phyloP scores from a whole-genome alignment of 139 green algal species.

The Raphidocelis subcapitata region DNA sequence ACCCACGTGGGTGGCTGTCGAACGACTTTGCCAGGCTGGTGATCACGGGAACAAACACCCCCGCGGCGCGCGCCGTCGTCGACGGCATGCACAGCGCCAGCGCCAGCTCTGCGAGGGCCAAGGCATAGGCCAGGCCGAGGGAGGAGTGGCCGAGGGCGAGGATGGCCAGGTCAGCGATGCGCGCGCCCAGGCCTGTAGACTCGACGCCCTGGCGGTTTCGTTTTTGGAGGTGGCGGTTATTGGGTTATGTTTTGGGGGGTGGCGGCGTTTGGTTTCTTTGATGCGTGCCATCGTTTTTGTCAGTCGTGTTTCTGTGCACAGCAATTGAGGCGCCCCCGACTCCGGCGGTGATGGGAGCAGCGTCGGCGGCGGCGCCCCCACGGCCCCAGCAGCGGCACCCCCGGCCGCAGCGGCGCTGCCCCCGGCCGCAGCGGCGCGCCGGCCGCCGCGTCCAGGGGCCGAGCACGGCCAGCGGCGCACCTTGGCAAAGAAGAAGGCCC shows the following conservation, averaged over 20 bases:
- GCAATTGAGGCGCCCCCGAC: too few species aligned
- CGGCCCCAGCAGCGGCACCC: too few species aligned
- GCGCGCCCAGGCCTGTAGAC: conserved; percentile 91
- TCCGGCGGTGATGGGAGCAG: too few species aligned
- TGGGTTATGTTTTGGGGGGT: neutral
- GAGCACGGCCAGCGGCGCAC: conserved; percentile 7
- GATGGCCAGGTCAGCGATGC: conserved; percentile 87
- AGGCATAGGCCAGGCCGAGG: conserved; percentile 89
- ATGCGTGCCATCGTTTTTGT: too few species aligned
- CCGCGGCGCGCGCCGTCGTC: conserved; percentile 83
- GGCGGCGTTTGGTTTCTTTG: too few species aligned
- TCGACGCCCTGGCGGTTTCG: conserved; percentile 70
- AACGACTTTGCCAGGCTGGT: conserved; percentile 42
- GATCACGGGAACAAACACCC: conserved; percentile 99
- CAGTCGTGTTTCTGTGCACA: too few species aligned
- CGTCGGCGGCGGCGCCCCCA: too few species aligned
- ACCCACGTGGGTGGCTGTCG: conserved; percentile 60
- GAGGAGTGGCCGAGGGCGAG: conserved; percentile 83
- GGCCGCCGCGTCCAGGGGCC: too few species aligned
- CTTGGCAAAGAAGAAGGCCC: conserved; percentile 97
- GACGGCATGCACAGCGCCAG: conserved; percentile 95
- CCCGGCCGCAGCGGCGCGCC: too few species aligned
- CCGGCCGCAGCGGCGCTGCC: too few species aligned
- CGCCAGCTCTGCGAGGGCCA: conserved; percentile 75
- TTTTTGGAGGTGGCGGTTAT: too few species aligned